Percentiles rank a stretch among this genome's conserved stretches.
Conservation (phyloP, 345 rosid species). For the Lepidium africanum region DNA sequence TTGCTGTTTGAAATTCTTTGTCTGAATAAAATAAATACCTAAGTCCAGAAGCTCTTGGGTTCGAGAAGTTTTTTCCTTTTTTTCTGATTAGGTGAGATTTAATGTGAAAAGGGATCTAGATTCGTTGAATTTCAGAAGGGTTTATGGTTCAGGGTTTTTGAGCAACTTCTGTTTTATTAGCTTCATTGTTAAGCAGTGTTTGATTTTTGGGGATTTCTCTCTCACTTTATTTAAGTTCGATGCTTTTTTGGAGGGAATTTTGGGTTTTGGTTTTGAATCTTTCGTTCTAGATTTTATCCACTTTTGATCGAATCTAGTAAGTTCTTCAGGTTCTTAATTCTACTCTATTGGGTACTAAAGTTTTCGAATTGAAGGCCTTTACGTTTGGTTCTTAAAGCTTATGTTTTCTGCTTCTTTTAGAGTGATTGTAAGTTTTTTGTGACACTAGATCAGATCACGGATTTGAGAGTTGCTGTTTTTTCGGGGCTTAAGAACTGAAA, state of each 20-base stretch:
- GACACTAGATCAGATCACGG: neutral
- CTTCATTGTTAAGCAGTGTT: neutral
- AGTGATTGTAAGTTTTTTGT: neutral
- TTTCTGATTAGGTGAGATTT: slow-evolving; percentile 7
- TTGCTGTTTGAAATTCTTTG: neutral
- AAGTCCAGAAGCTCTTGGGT: neutral
- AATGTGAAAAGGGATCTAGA: slow-evolving; percentile 12
- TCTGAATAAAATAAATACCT: slow-evolving; percentile 18
- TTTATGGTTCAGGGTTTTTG: neutral
- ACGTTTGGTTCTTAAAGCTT: neutral
- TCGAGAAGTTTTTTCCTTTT: slow-evolving; percentile 7
- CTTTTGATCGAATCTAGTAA: neutral
- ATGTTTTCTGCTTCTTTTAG: neutral
- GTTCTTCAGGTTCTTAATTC: neutral
- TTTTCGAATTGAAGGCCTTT: neutral
- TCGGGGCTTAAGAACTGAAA: neutral
- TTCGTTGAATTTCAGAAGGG: slow-evolving; percentile 8
- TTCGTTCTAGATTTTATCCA: neutral
- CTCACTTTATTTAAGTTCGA: neutral
- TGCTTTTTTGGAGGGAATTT: slow-evolving; percentile 15
- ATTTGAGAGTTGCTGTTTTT: neutral
- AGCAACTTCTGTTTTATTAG: slow-evolving; percentile 11
- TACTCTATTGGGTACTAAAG: neutral
- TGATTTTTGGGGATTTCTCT: neutral
- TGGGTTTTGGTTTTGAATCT: neutral